phyloP scores from a whole-genome alignment of 352 stramenopile genomes.

The Phytophthora ramorum region DNA sequence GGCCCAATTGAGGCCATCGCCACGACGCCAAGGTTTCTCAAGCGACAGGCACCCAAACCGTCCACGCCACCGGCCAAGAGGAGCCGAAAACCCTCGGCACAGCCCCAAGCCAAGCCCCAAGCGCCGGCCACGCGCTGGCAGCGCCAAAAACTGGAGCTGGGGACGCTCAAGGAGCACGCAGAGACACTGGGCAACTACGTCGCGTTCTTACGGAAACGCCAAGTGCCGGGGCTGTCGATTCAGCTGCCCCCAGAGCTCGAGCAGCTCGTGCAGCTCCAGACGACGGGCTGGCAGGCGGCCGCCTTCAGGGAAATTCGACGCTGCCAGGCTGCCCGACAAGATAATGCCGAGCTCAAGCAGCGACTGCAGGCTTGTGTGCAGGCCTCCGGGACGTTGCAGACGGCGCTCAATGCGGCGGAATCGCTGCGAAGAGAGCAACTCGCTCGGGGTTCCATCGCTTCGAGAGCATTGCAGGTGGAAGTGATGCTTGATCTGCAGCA shows the following conservation, averaged over 20 bases:
- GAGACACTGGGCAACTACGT: conserved; percentile 12
- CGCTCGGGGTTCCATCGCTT: conserved; percentile 10
- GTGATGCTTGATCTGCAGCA: conserved; percentile 13
- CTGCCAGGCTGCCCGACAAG: conserved; percentile 8
- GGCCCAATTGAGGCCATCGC: neutral
- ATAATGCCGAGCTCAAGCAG: conserved; percentile 27
- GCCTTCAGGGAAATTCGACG: conserved; percentile 9
- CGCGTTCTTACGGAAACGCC: conserved; percentile 10
- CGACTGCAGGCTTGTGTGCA: conserved; percentile 23
- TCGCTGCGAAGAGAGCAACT: conserved; percentile 12
- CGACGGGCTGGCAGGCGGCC: conserved; percentile 14
- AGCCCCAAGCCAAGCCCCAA: neutral
- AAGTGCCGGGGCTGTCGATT: neutral
- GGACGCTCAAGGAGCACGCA: conserved; percentile 23
- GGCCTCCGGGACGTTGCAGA: conserved; percentile 21
- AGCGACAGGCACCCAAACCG: neutral
- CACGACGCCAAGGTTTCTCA: conserved; percentile 1
- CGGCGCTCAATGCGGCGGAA: conserved; percentile 10
- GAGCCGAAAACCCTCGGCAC: neutral
- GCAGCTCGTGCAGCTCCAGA: conserved; percentile 16
- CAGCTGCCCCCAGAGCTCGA: conserved; percentile 17
- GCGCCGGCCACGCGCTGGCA: conserved; percentile 17
- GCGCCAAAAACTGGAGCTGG: conserved; percentile 29
- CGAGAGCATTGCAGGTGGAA: conserved; percentile 23
- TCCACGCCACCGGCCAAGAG: conserved; percentile 11